Evolutionary conservation across 768 basidiomycete genomes (phyloP).

Genomic region (Suillus cothurnatus): DNA sequence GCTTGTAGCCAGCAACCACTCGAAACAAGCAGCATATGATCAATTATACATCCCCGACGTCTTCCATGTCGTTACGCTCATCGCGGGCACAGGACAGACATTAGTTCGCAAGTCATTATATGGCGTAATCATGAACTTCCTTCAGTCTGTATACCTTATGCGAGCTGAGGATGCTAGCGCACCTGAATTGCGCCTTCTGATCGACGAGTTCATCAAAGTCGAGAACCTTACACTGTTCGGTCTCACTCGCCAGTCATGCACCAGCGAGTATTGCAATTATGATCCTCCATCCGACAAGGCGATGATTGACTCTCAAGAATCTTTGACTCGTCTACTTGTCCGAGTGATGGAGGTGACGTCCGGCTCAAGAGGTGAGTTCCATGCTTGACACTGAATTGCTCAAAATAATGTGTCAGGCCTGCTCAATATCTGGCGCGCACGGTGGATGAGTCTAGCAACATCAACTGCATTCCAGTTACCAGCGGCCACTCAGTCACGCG

Average conservation of each 20-base stretch:
- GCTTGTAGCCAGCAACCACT: conserved; percentile 69
- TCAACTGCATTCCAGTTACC: conserved; percentile 90
- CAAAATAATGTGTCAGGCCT: conserved; percentile 48
- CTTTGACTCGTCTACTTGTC: conserved; percentile 62
- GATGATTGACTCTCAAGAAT: conserved; percentile 66
- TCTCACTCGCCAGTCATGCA: conserved; percentile 58
- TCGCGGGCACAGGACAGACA: conserved; percentile 72
- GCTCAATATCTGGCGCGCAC: conserved; percentile 86
- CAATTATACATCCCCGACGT: conserved; percentile 86
- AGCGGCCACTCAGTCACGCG: conserved; percentile 84
- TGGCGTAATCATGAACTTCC: conserved; percentile 77
- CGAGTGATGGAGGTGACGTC: conserved; percentile 65
- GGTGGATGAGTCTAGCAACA: conserved; percentile 91
- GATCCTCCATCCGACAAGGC: conserved; percentile 57
- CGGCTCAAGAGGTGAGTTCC: conserved; percentile 63
- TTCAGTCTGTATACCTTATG: conserved; percentile 72
- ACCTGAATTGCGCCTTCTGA: conserved; percentile 60
- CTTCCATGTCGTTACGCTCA: conserved; percentile 76
- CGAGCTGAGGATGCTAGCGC: conserved; percentile 59
- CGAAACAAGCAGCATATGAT: conserved; percentile 60
- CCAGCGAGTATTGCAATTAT: conserved; percentile 66
- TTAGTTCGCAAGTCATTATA: conserved; percentile 80
- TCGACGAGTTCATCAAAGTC: conserved; percentile 59
- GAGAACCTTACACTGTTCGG: conserved; percentile 74
- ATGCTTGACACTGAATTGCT: neutral